Evolutionary conservation across 805 yeast species (phyloP).

Genomic region (Wickerhamomyces chaumierensis): DNA sequence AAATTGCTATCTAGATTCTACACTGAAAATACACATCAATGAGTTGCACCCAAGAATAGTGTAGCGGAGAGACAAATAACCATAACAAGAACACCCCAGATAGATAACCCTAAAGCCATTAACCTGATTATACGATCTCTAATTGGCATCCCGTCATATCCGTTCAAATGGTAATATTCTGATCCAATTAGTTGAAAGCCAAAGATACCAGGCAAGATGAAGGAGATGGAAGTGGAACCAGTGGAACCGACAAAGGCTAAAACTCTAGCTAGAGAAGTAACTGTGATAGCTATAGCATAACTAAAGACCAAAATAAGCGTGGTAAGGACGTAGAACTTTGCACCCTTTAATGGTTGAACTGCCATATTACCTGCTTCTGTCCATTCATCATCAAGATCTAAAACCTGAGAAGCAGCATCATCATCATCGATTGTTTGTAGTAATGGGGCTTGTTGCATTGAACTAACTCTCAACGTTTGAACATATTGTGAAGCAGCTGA

Average conservation of each 20-base stretch:
- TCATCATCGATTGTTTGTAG: constrained; percentile 1
- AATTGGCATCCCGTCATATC: constrained; percentile 19
- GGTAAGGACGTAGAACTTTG: constrained; percentile 41
- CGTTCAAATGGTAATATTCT: constrained; percentile 21
- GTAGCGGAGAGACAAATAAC: constrained; percentile 35
- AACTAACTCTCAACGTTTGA: neutral
- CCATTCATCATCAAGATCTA: constrained; percentile 17
- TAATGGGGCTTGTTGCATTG: neutral
- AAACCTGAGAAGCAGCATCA: constrained; percentile 4
- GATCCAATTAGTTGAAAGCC: constrained; percentile 65
- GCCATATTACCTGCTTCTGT: constrained; percentile 21
- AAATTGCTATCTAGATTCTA: too few species aligned
- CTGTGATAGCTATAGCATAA: constrained; percentile 52
- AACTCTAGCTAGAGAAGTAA: constrained; percentile 68
- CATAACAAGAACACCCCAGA: constrained; percentile 44
- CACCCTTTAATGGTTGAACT: constrained; percentile 19
- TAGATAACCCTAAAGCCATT: constrained; percentile 25
- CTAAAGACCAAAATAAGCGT: constrained; percentile 38
- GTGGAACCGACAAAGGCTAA: constrained; percentile 87
- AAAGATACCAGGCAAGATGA: constrained; percentile 81
- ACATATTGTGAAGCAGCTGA: neutral
- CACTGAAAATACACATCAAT: too few species aligned
- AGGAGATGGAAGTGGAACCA: constrained; percentile 86
- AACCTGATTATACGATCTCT: constrained; percentile 21
- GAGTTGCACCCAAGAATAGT: constrained; percentile 18